Percentiles rank a stretch among this genome's conserved stretches.
phyloP scores from a whole-genome alignment of 1,139 yeast genomes.

The Magnusiomyces clavatus region DNA sequence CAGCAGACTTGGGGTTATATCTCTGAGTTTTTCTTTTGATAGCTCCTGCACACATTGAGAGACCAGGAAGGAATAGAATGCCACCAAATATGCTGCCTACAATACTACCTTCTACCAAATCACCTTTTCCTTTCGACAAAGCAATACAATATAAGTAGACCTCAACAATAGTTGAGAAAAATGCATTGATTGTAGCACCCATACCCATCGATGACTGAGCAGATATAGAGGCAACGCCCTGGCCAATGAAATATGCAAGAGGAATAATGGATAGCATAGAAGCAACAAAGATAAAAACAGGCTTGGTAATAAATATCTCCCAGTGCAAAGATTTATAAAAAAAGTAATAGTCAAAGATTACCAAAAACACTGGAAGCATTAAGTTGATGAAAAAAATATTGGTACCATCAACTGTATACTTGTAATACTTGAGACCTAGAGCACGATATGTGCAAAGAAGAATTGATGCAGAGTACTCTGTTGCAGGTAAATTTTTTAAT shows the following conservation, averaged over 20 bases:
- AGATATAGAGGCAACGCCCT: conserved; percentile 96
- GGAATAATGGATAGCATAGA: conserved; percentile 86
- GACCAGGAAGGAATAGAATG: conserved; percentile 81
- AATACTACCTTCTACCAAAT: conserved; percentile 93
- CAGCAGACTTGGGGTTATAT: conserved; percentile 93
- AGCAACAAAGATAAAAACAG: conserved; percentile 55
- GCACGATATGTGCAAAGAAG: conserved; percentile 83
- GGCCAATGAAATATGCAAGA: conserved; percentile 93
- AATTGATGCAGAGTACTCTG: conserved; percentile 33
- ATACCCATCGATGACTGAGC: conserved; percentile 99
- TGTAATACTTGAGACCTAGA: conserved; percentile 85
- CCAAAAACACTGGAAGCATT: conserved; percentile 70
- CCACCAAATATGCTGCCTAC: conserved; percentile 94
- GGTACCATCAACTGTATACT: conserved; percentile 93
- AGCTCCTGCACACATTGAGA: conserved; percentile 97
- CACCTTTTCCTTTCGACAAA: conserved; percentile 73
- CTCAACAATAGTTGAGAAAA: conserved; percentile 93
- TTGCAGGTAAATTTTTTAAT: conserved; percentile 24
- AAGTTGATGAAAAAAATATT: conserved; percentile 86
- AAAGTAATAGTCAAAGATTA: conserved; percentile 69
- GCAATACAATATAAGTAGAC: conserved; percentile 91
- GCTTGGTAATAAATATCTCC: conserved; percentile 48
- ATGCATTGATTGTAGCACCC: conserved; percentile 97
- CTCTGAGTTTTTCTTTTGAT: conserved; percentile 84
- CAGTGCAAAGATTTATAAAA: conserved; percentile 46